Evolutionary conservation across 805 yeast genomes (phyloP), one percentile per base, ranked within the genome.

Genomic region (Wickerhamiella sorbophila): DNA sequence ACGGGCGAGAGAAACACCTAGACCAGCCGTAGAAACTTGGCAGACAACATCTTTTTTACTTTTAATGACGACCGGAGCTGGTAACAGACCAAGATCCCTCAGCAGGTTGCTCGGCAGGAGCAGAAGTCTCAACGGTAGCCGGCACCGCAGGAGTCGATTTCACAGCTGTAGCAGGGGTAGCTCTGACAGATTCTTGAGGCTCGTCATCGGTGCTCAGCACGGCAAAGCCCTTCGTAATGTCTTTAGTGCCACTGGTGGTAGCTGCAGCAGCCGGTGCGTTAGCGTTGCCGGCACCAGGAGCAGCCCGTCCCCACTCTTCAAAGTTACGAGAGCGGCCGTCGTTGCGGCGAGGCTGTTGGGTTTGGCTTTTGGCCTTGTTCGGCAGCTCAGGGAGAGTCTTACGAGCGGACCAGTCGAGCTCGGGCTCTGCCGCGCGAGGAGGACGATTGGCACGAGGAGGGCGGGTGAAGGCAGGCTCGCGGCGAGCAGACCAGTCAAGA

Each of bases 111-210:
- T 81, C 66, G 18, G 76, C 64, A 2, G 80, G 74, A 57, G 84
- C 94, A 4, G 84, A 88, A 1, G 94, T 94, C 60, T 75, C 81
- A 1, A 94, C 95, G 4, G 71, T 64, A 0, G 29, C 29, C n/a
- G n/a, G n/a, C n/a, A n/a, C n/a, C 29, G 29, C 29, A 24, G 29
- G 29, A 24, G 10, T 6, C 29, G 29, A 24, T n/a, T n/a, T n/a
- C n/a, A n/a, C n/a, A n/a, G n/a, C n/a, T n/a, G n/a, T n/a, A 94
- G 94, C 63, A 85, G 84, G 4, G 94, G 91, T 12, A 51, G 56
- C 15, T 41, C 47, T 14, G 39, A 53, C 46, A 49, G 43, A 45
- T 40, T 36, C 44, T 41, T 43, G 44, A 20, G 42, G 45, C 38
- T 42, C 51, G 36, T 37, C 49, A 31, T 42, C 49, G 40, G 43